Percentiles rank a stretch among this genome's conserved stretches.
Conservation (phyloP, 176 grass and related monocot genomes). For the Juncus inflexus region DNA sequence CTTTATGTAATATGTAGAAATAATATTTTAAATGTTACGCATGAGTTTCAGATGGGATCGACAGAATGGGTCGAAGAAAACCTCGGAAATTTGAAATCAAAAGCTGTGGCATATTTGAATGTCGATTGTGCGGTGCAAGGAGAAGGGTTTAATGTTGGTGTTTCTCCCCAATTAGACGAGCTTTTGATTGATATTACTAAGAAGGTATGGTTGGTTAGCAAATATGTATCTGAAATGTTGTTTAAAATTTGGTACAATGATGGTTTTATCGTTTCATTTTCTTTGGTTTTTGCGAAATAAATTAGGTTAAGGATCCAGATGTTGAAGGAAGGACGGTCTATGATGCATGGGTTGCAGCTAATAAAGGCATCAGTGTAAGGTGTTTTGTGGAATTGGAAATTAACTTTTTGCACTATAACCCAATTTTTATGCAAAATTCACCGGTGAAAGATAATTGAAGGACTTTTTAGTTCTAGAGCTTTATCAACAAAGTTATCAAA, state of each 20-base stretch:
- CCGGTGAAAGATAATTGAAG: no score
- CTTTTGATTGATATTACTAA: constrained; percentile 69
- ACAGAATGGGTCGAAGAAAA: constrained; percentile 94
- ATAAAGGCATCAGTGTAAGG: constrained; percentile 61
- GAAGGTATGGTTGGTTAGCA: constrained; percentile 38
- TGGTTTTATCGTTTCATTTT: no score
- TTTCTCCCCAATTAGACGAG: constrained; percentile 82
- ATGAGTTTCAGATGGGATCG: constrained; percentile 55
- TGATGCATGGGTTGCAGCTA: constrained; percentile 63
- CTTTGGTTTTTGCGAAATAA: not conserved
- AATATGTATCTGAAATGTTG: not conserved
- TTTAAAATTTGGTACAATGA: constrained; percentile 16
- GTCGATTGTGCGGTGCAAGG: constrained; percentile 99
- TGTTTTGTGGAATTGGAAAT: constrained; percentile 12
- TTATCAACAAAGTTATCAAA: no score
- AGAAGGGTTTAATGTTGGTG: constrained; percentile 60
- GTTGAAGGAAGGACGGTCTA: constrained; percentile 55
- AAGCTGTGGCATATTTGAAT: constrained; percentile 95
- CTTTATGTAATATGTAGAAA: no score
- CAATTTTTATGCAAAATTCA: no score
- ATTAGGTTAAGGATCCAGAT: constrained; percentile 87
- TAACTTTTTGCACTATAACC: no score
- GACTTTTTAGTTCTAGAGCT: no score
- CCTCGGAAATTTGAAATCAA: constrained; percentile 73
- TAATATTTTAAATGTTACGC: no score